Evolutionary conservation across 345 rosid species (phyloP), one percentile per base, ranked within the genome.

Genomic region (Populus ilicifolia): DNA sequence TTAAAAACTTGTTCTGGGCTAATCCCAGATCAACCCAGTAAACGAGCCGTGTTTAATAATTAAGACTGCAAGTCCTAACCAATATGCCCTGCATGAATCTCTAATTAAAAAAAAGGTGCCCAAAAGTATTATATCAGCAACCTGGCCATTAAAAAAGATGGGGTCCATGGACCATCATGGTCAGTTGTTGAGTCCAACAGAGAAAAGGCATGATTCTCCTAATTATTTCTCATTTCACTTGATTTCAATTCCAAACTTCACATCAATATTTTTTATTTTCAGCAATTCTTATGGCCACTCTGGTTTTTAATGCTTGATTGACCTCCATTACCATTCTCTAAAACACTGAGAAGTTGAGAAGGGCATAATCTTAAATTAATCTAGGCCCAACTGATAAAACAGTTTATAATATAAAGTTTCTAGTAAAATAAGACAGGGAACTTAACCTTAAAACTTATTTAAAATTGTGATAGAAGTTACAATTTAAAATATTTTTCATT

Each of bases 151-250:
- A 56, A 38, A 27, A 30, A 62, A 38, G 6, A 21, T 8, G 5
- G 11, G 74, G 79, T n/a, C 59, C 74, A 69, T 69, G 29, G 41
- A 39, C 67, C 25, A 69, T 38, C 79, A 76, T 54, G 48, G 23
- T 68, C 64, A 52, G 10, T 11, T 67, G 67, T 35, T 50, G 67
- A 17, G 35, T 5, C 71, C 73, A 6, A n/a, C 23, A 16, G 30
- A 67, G 2, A 66, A 38, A 66, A 1, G 38, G 62, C 70, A 75
- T 29, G 14, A 67, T 48, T 36, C 56, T 46, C 41, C 16, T 12
- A 11, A 23, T 8, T 23, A 65, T 41, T 20, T 17, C 65, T 72
- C 33, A 54, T 52, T 72, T 36, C 44, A 33, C 75, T 52, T 38
- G 8, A 14, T 43, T 10, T 71, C 63, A 12, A 27, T 50, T 46